Percentiles rank a stretch among this genome's conserved stretches.
Evolutionary conservation across 2,329 filamentous ascomycete species (phyloP).

Genomic region (Raffaelea albimanens): DNA sequence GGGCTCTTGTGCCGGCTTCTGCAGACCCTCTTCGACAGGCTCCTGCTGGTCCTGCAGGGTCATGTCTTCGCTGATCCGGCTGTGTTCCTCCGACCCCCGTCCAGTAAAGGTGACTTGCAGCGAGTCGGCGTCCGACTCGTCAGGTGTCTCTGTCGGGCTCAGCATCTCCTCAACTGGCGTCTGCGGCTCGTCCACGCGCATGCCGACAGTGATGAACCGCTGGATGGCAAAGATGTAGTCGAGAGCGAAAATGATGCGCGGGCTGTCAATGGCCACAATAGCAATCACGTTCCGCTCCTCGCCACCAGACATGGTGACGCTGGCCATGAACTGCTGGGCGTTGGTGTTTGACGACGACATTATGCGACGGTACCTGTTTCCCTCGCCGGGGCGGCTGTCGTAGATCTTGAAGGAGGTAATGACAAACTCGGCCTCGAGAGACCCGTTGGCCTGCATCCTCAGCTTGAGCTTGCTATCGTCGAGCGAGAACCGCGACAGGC

Average conservation of each 20-base stretch:
- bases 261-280: slow-evolving; percentile 89
- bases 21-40: not conserved
- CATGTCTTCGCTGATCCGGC: slow-evolving; percentile 12
- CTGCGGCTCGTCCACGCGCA: slow-evolving; percentile 51
- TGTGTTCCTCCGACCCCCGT: slow-evolving; percentile 21
- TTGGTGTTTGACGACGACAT: slow-evolving; percentile 95
- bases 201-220: slow-evolving; percentile 65
- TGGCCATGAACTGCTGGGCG: slow-evolving; percentile 97
- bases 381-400: slow-evolving; percentile 79
- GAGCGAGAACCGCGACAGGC: slow-evolving; percentile 86
- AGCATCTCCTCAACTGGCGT: slow-evolving; percentile 40
- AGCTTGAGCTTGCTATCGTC: slow-evolving; percentile 89
- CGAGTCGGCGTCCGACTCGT: slow-evolving; percentile 52
- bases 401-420: slow-evolving; percentile 92
- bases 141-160: slow-evolving; percentile 45
- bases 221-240: slow-evolving; percentile 92
- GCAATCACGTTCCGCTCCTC: slow-evolving; percentile 74
- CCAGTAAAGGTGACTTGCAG: slow-evolving; percentile 37
- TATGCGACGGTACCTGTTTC: slow-evolving; percentile 94
- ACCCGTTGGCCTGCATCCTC: slow-evolving; percentile 84
- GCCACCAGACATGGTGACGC: slow-evolving; percentile 82
- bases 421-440: slow-evolving; percentile 83
- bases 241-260: slow-evolving; percentile 85
- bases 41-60: slow-evolving; percentile 7
- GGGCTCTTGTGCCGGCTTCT: slow-evolving; percentile 1